Percentiles rank a stretch among this genome's conserved stretches.
phyloP scores from a whole-genome alignment of 139 green algal species.

The Pleodorina starrii region DNA sequence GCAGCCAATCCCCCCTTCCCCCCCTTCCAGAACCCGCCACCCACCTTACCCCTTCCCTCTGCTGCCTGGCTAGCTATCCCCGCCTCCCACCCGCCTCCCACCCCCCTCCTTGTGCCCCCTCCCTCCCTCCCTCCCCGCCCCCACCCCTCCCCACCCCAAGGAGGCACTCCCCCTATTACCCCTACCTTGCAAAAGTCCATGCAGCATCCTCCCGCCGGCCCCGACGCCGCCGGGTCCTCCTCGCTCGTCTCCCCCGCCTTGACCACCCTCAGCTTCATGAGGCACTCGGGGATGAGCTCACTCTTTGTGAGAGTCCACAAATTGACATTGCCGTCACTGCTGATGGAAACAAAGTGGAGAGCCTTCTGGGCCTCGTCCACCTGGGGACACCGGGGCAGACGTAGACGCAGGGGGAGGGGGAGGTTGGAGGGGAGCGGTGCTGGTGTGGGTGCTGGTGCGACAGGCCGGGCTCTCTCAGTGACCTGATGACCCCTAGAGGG shows the following conservation, averaged over 20 bases:
- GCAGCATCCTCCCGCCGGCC: conserved; percentile 80
- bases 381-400: no score
- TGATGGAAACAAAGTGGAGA: conserved; percentile 79
- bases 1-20: not conserved
- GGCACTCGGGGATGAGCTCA: conserved; percentile 82
- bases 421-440: no score
- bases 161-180: not conserved
- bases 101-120: not conserved
- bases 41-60: not conserved
- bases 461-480: no score
- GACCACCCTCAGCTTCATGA: conserved; percentile 75
- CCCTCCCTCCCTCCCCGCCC: not conserved
- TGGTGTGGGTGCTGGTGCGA: no score
- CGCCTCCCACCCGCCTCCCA: no score
- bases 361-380: conserved; percentile 72
- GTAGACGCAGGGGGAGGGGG: no score
- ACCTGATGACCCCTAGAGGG: no score
- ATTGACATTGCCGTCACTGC: conserved; percentile 84
- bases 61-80: not conserved
- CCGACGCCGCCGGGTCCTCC: conserved; percentile 38
- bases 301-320: conserved; percentile 91
- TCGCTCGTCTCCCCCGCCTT: conserved; percentile 29
- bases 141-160: not conserved
- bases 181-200: conserved; percentile 92
- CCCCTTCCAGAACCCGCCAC: no score